Evolutionary conservation across 2,329 filamentous ascomycete genomes (phyloP).

Genomic region (Monosporascus cannonballus): DNA sequence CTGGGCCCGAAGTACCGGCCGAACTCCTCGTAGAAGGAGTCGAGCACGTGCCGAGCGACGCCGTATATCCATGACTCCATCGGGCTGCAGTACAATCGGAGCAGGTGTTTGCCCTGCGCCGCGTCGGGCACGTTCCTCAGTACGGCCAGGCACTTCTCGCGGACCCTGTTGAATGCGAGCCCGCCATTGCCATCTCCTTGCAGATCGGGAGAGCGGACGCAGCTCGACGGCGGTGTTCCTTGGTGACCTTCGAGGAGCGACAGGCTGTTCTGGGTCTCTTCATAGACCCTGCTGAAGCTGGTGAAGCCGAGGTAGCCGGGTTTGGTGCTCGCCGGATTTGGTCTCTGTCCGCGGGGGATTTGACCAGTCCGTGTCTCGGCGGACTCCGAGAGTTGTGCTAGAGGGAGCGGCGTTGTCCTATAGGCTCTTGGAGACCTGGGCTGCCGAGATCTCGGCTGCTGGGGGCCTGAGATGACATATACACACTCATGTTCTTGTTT

Average conservation of each 20-base stretch:
- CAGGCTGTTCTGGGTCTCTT: conserved; percentile 35
- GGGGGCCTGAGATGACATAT: conserved; percentile 23
- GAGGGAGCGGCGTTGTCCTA: conserved; percentile 1
- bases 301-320: conserved; percentile 40
- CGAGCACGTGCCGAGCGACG: conserved; percentile 22
- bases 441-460: not conserved
- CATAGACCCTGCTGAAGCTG: conserved; percentile 35
- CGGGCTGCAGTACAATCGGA: conserved; percentile 11
- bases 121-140: conserved; percentile 29
- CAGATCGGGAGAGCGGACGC: conserved; percentile 1
- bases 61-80: conserved; percentile 28
- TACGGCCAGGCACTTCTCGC: conserved; percentile 32
- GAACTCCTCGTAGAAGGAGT: conserved; percentile 27
- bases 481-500: conserved; percentile 28
- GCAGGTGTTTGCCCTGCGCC: conserved; percentile 15
- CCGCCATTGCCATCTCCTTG: not conserved
- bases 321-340: conserved; percentile 8
- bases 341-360: conserved; percentile 8
- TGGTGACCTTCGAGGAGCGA: conserved; percentile 24
- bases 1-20: conserved; percentile 21
- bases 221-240: conserved; percentile 4
- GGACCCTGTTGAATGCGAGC: conserved; percentile 17
- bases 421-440: not conserved
- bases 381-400: conserved; percentile 3
- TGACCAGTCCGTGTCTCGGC: conserved; percentile 8